Evolutionary conservation across 306 rosid genomes (phyloP), one percentile per base, ranked within the genome.

Genomic region (Dalbergia cultrata): DNA sequence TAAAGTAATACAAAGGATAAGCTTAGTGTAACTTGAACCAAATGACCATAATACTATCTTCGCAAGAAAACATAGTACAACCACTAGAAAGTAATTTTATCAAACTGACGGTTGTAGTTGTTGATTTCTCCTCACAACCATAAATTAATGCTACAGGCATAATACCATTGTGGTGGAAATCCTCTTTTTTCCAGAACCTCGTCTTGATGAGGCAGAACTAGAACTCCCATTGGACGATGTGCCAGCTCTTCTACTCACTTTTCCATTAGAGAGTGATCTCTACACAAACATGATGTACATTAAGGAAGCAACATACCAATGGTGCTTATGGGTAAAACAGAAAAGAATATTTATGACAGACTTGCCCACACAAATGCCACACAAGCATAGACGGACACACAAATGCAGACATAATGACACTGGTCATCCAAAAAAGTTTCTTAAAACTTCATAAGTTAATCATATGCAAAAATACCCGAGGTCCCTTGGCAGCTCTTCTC

Each of bases 401-500:
- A 50, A 19, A 56, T 8, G 16, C 12, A 21, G 17, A 50, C 61
- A 79, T 34, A 16, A 63, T 61, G 73, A 26, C 50, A 57, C 63
- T 0, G 10, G 64, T 58, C 18, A 66, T 49, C 13, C 67, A 49
- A 57, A 64, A 41, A 68, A 75, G 61, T 56, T 59, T 72, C 9
- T 63, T 26, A 8, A 63, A 56, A 80, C 39, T 66, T 65, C 37
- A 56, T 33, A 47, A 47, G 35, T 49, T 72, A 19, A 21, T 34
- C 45, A 74, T 13, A 65, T 22, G 77, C 37, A 61, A 67, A 70
- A 22, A 57, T 87, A 92, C 97, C 91, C 88, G 87, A 43, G 89
- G 80, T 78, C 97, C 92, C 87, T 87, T 92, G 72, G 92, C 79
- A 78, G 94, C 92, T 81, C 97, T 90, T 84, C 84, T 90, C 82